Evolutionary conservation across 1,139 yeast genomes (phyloP).

Genomic region (Candida dubliniensis): DNA sequence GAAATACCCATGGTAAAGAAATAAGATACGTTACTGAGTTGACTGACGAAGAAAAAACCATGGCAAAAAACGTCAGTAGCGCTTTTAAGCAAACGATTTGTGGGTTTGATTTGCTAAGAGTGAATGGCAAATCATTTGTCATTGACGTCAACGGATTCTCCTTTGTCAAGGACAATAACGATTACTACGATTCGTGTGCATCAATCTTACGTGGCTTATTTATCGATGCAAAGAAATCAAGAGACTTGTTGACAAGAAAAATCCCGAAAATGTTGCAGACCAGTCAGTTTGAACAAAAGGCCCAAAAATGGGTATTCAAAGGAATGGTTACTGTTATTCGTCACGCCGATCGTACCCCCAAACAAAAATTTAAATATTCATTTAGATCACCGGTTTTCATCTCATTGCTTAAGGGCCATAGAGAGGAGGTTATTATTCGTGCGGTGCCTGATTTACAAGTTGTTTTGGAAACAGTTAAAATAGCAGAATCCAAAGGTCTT

Average conservation of each 20-base stretch:
- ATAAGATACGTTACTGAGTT: slow-evolving; percentile 85
- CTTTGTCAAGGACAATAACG: slow-evolving; percentile 88
- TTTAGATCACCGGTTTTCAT: slow-evolving; percentile 86
- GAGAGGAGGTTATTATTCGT: slow-evolving; percentile 92
- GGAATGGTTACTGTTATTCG: slow-evolving; percentile 90
- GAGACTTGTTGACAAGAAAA: slow-evolving; percentile 42
- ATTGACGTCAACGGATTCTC: slow-evolving; percentile 98
- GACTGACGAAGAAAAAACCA: slow-evolving; percentile 67
- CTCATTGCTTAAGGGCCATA: slow-evolving; percentile 87
- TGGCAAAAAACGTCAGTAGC: slow-evolving; percentile 75
- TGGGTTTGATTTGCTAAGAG: slow-evolving; percentile 93
- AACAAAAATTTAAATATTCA: slow-evolving; percentile 94
- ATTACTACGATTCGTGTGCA: slow-evolving; percentile 84
- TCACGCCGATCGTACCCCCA: slow-evolving; percentile 99
- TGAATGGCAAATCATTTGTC: slow-evolving; percentile 83
- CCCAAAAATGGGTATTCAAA: slow-evolving; percentile 95
- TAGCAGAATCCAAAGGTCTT: slow-evolving; percentile 73
- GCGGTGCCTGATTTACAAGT: slow-evolving; percentile 83
- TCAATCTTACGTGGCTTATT: slow-evolving; percentile 75
- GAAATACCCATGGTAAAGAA: slow-evolving; percentile 98
- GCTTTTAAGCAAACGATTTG: slow-evolving; percentile 94
- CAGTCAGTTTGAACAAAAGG: slow-evolving; percentile 66
- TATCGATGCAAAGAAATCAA: slow-evolving; percentile 51
- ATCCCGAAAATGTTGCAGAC: slow-evolving; percentile 29
- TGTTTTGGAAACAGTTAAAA: slow-evolving; percentile 79